phyloP scores from a whole-genome alignment of 108 stramenopile species.

The Nannochloropsis salina region DNA sequence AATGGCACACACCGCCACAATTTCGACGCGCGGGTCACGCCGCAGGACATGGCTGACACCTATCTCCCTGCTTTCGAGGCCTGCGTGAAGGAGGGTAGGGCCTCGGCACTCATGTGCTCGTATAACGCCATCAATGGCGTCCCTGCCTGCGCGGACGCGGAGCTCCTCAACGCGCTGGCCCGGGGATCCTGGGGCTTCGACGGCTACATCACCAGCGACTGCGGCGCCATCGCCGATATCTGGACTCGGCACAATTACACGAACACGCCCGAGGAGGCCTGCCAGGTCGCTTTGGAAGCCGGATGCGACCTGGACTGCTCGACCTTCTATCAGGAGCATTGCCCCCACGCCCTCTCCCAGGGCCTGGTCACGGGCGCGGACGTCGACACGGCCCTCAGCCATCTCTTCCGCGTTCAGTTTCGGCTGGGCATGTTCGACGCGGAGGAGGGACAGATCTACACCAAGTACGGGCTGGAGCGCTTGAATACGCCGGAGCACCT shows the following conservation, averaged over 20 bases:
- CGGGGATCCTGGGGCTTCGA: slow-evolving; percentile 58
- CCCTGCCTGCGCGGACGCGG: slow-evolving; percentile 60
- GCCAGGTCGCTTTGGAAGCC: slow-evolving; percentile 20
- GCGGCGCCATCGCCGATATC: slow-evolving; percentile 59
- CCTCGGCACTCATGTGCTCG: slow-evolving; percentile 63
- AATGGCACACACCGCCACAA: slow-evolving; percentile 38
- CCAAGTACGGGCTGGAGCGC: not conserved
- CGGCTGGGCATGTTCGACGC: slow-evolving; percentile 44
- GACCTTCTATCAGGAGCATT: slow-evolving; percentile 18
- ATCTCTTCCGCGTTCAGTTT: slow-evolving; percentile 29
- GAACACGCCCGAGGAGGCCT: slow-evolving; percentile 4
- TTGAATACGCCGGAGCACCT: slow-evolving; percentile 21
- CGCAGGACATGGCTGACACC: slow-evolving; percentile 57
- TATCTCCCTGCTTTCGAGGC: slow-evolving; percentile 63
- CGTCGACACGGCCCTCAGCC: slow-evolving; percentile 24
- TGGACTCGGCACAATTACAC: slow-evolving; percentile 15
- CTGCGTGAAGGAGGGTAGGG: slow-evolving; percentile 55
- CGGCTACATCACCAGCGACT: slow-evolving; percentile 66
- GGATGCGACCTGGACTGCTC: slow-evolving; percentile 36
- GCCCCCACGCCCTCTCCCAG: slow-evolving; percentile 16
- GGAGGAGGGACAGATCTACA: not conserved
- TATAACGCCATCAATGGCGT: slow-evolving; percentile 71
- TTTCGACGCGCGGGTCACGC: slow-evolving; percentile 55
- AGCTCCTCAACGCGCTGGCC: slow-evolving; percentile 49
- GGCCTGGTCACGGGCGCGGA: slow-evolving; percentile 24